phyloP scores from a whole-genome alignment of 345 rosid species.

The Toxicodendron radicans region DNA sequence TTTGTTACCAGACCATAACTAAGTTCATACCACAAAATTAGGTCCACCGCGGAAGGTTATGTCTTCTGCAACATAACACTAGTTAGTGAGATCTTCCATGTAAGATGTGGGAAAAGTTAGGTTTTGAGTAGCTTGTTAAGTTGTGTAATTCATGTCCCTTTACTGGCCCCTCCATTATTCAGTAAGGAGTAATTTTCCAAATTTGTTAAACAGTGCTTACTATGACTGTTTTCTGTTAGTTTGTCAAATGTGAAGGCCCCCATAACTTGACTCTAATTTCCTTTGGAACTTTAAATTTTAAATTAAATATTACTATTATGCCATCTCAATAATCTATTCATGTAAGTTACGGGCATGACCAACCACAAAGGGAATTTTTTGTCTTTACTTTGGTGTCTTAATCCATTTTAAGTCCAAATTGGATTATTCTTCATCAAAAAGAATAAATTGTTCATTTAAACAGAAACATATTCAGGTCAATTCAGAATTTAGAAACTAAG shows the following conservation, averaged over 20 bases:
- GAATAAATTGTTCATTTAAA: no score
- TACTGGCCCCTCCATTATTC: background rate
- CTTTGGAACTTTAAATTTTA: background rate
- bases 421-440: background rate
- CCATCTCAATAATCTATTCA: background rate
- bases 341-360: background rate
- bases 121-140: background rate
- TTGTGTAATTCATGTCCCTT: background rate
- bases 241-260: background rate
- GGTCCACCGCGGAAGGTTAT: background rate
- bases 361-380: background rate
- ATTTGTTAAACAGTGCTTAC: background rate
- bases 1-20: background rate
- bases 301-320: no score
- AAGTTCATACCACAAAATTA: background rate
- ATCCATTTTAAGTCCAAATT: conserved; percentile 9
- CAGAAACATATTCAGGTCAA: background rate
- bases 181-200: background rate
- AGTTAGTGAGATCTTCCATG: background rate
- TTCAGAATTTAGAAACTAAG: no score
- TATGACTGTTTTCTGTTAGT: background rate
- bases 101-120: background rate
- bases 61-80: background rate
- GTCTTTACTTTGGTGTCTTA: background rate
- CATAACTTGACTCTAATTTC: background rate